Evolutionary conservation across 192 early-diverging fungal species (phyloP).

Genomic region (Coemansia aciculifera): DNA sequence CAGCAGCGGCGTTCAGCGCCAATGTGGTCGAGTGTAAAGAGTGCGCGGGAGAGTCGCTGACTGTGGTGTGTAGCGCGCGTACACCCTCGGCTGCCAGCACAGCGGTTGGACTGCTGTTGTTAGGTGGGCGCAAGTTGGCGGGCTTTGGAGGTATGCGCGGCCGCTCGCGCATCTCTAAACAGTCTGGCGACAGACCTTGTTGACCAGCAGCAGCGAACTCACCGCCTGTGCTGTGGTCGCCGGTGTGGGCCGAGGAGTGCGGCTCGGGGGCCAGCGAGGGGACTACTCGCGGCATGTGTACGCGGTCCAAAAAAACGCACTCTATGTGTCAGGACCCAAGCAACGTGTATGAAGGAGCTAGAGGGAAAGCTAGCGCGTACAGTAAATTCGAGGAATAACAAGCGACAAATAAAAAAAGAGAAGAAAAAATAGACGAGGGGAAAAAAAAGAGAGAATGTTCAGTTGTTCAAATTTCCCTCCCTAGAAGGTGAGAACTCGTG

Average conservation of each 20-base stretch:
- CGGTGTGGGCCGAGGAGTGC: slow-evolving; percentile 4
- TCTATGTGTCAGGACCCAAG: not conserved
- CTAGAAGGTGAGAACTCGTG: not conserved
- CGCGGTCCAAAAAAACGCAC: slow-evolving; percentile 5
- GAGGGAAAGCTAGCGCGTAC: not conserved
- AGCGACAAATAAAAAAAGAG: not conserved
- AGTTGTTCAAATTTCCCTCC: not conserved
- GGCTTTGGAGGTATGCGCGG: slow-evolving; percentile 54
- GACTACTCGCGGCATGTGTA: slow-evolving; percentile 12
- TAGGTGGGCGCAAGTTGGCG: slow-evolving; percentile 37
- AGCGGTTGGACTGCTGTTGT: slow-evolving; percentile 16
- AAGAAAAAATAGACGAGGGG: not conserved
- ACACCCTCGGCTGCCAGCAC: slow-evolving; percentile 29
- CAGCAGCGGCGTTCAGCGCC: slow-evolving; percentile 32
- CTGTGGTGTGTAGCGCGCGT: slow-evolving; percentile 23
- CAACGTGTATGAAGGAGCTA: not conserved
- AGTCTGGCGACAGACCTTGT: slow-evolving; percentile 11
- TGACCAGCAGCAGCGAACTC: not conserved
- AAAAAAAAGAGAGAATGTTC: not conserved
- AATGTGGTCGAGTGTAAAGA: slow-evolving; percentile 27
- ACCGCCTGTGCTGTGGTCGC: slow-evolving; percentile 2
- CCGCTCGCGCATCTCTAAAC: slow-evolving; percentile 42
- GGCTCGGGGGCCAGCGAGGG: slow-evolving; percentile 5
- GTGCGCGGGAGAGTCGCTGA: slow-evolving; percentile 27
- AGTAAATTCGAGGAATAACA: slow-evolving; percentile 2